Base-by-base conservation (phyloP, 2,329 filamentous ascomycete genomes). In the Celoporthe dispersa region DNA sequence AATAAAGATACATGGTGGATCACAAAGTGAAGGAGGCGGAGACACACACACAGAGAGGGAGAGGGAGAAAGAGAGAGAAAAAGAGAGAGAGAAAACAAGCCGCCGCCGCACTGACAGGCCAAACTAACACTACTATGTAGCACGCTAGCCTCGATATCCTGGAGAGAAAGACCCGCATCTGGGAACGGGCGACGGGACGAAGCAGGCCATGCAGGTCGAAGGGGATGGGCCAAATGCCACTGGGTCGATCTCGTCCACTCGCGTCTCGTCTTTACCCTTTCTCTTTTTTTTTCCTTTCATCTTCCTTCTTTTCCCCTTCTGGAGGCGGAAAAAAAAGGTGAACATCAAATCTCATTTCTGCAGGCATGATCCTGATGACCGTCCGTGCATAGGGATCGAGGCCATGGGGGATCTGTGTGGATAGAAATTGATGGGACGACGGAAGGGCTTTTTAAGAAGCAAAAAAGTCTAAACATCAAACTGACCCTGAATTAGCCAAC, bases 321-420 rank as follows among this genome's bases (percentile, higher is more conserved):
- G 16, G 57, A n/a, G 57, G 37, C 31, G 31, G 33, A 22, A 48
- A n/a, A 48, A 11, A 60, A 48, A 11, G 37, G 33, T 37, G 22
- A 37, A n/a, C 16, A 60, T 64, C 57, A 59, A 68, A 62, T 68
- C 55, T 70, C 61, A 51, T 19, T 19, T 9, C 44, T 62, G 60
- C 69, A 70, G 55, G 69, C 69, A 70, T 70, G n/a, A 68, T 67
- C 68, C 69, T 57, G 61, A 68, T 41, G 65, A 60, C n/a, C 33
- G 61, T 61, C 53, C 51, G 44, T 66, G 66, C 39, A 68, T 31
- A 57, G 61, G 39, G 28, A 70, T 59, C 51, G 60, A 62, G 37
- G 61, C 33, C 41, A 64, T 63, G 65, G 68, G 51, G 51, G n/a
- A 3, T 33, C 11, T 37, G 57, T 9, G 22, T n/a, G 1, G 22